These are phyloP conservation scores for Sesbania bispinosa DNA, from an alignment of 306 rosid genomes.

Conservation along the genomic window DNA sequence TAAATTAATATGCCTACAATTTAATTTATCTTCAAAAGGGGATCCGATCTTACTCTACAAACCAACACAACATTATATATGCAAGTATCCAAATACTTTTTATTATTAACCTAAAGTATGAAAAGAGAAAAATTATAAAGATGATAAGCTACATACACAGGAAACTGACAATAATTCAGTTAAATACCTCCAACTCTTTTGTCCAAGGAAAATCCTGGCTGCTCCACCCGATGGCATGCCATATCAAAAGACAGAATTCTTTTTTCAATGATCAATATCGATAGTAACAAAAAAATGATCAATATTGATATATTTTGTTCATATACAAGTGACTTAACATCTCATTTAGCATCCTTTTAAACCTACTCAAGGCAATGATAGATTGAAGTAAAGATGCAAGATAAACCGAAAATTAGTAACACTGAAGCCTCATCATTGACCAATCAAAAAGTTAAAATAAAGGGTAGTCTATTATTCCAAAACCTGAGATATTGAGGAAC, in stretches of 20 bases:
- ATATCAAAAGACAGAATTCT: no score
- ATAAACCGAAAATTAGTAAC: not conserved
- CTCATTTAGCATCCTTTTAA: conserved; percentile 77
- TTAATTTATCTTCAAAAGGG: no score
- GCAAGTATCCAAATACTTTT: conserved; percentile 91
- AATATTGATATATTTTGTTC: no score
- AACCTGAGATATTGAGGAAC: conserved; percentile 8
- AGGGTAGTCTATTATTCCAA: not conserved
- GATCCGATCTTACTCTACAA: no score
- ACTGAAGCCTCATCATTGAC: conserved; percentile 1
- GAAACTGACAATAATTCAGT: conserved; percentile 28
- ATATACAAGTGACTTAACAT: conserved; percentile 91
- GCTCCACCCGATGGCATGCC: no score
- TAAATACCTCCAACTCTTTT: conserved; percentile 72
- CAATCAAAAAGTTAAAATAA: not conserved
- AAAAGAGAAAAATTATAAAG: conserved; percentile 15
- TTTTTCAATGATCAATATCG: no score
- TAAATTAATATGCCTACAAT: no score
- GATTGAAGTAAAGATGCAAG: conserved; percentile 1
- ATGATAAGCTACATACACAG: conserved; percentile 19
- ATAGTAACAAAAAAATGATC: no score
- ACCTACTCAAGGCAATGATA: conserved; percentile 46
- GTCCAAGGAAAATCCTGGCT: conserved; percentile 72
- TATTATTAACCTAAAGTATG: conserved; percentile 68
- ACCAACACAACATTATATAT: no score